phyloP scores from a whole-genome alignment of 768 basidiomycete genomes.

The Pulveroboletus sp. region DNA sequence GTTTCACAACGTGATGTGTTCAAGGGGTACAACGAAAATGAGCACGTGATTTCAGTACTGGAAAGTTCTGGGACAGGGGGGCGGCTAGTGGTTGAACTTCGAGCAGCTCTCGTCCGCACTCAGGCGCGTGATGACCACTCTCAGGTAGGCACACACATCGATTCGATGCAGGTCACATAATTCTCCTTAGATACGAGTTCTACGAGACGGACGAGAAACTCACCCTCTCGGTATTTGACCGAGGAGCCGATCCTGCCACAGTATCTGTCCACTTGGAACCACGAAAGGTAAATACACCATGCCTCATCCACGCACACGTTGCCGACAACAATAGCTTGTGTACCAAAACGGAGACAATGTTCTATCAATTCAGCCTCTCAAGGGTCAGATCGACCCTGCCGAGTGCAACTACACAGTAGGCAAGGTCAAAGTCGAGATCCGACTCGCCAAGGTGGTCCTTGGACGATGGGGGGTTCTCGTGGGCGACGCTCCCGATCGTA shows the following conservation, averaged over 20 bases:
- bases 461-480: slow-evolving; percentile 75
- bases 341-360: slow-evolving; percentile 68
- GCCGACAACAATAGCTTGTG: slow-evolving; percentile 12
- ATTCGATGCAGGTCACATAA: neutral
- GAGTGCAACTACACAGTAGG: slow-evolving; percentile 65
- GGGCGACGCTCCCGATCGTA: slow-evolving; percentile 75
- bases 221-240: slow-evolving; percentile 74
- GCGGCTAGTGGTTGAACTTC: neutral
- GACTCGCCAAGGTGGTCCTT: slow-evolving; percentile 59
- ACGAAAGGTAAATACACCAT: slow-evolving; percentile 45
- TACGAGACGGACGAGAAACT: slow-evolving; percentile 81
- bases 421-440: slow-evolving; percentile 86
- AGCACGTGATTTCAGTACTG: slow-evolving; percentile 26
- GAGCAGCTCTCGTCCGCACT: slow-evolving; percentile 1
- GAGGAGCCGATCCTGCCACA: slow-evolving; percentile 61
- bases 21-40: neutral
- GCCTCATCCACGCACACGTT: neutral
- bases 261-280: slow-evolving; percentile 62
- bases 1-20: neutral
- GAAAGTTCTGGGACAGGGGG: slow-evolving; percentile 26
- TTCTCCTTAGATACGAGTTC: slow-evolving; percentile 64
- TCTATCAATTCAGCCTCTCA: slow-evolving; percentile 75
- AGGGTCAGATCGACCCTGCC: slow-evolving; percentile 70
- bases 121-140: slow-evolving; percentile 21
- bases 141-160: slow-evolving; percentile 20